Base-by-base conservation (phyloP, 208 protist species). In the Wallacemonas sp. region DNA sequence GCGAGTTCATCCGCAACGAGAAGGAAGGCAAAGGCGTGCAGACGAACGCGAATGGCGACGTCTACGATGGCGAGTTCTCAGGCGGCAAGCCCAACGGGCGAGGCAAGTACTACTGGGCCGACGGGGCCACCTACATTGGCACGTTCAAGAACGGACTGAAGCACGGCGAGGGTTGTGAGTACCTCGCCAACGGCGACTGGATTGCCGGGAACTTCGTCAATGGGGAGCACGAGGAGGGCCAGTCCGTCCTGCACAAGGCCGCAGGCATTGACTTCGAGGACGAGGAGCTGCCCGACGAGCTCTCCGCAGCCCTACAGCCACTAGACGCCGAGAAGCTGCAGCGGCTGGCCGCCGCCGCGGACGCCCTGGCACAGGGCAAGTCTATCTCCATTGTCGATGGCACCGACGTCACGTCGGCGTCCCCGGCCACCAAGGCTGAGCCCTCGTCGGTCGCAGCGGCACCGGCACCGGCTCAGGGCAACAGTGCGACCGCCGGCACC, bases 61-160 rank as follows among this genome's bases (percentile, higher is more conserved):
- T 91, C 24, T 96, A 95, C 71, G 90, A 96, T 13, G 92, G 92
- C 38, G 72, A 84, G 13, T 97, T 94, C 74, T 59, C 63, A 3
- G 15, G 64, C 21, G 88, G 85, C 17, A 85, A 92, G 53, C 81
- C 73, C 12, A 86, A 92, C 59, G 92, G 92, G 29, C 68, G 71
- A 2, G 92, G 90, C 34, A 91, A 79, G 24, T 92, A 91, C 55
- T 63, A 83, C 33, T 94, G 88, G 79, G 76, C 81, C 0, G 87
- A 97, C 66, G 89, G 89, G 1, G 71, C 80, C 5, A 83, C 69
- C 45, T 97, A 94, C 70, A 81, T 88, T 29, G 91, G 91, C 17
- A 78, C 80, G 46, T 94, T 92, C 70, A 85, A 90, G 44, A 78
- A 93, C 74, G 89, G 89, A 37, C 45, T 92, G 21, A 91, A 82